Evolutionary conservation across 2,329 filamentous ascomycete genomes (phyloP), one percentile per base, ranked within the genome.

Genomic region (Colletotrichum cordylinicola): DNA sequence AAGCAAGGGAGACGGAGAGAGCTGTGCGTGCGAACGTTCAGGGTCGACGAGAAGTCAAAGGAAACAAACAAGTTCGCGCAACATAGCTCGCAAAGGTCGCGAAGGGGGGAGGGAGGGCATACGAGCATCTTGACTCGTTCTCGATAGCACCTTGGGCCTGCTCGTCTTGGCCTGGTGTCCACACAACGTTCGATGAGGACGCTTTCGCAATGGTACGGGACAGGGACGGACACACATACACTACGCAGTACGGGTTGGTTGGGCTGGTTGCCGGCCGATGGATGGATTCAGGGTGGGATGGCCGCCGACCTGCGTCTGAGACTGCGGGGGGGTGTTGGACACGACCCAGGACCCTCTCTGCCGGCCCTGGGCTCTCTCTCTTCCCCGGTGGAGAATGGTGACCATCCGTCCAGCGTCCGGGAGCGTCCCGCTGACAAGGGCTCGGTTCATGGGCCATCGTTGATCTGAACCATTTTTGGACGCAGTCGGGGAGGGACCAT

Each of bases 371-470:
- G 2, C 24, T 18, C 55, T 58, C 24, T 18, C 18, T 61, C 15
- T 15, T 21, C 18, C 33, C 33, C 31, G 37, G 61, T 43, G 61
- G 61, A 64, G 33, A n/a, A 27, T 64, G 61, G 21, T 64, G 61
- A 48, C 65, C 18, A 52, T 37, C 29, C 43, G 29, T 67, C 65
- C 43, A 37, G 33, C 31, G 39, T 39, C 21, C 62, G 39, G 55
- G 62, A 75, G 27, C 69, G 55, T 75, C 39, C 62, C 69, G 73
- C 33, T 21, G 62, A 37, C 72, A 43, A 67, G 61, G 68, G 72
- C 58, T n/a, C 27, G 67, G 61, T 21, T 52, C 72, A 39, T 16
- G 52, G 52, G 12, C 24, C 33, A 35, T 33, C 7, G 68, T n/a
- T 21, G 68, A 72, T 67, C 61, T 33, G 72, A 16, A 48, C 66